Percentiles rank a stretch among this genome's conserved stretches.
Conservation (phyloP, 2,329 filamentous ascomycete genomes). For the Sarocladiaceae sp. region DNA sequence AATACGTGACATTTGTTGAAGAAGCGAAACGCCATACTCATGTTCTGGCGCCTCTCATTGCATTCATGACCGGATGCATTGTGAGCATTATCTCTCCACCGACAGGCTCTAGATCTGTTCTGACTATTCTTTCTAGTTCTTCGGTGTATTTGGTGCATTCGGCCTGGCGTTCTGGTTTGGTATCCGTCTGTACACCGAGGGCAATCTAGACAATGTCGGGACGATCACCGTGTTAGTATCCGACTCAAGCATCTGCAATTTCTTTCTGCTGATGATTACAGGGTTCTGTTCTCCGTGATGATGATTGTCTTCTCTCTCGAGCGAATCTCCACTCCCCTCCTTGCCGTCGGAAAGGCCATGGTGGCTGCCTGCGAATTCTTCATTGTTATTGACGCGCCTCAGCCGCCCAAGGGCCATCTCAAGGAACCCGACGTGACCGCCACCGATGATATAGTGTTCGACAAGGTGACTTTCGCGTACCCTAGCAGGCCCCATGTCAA, state of each 20-base stretch:
- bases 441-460: constrained; percentile 39
- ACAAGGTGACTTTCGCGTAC: constrained; percentile 66
- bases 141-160: constrained; percentile 46
- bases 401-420: constrained; percentile 27
- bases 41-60: constrained; percentile 42
- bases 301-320: constrained; percentile 51
- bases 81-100: constrained; percentile 17
- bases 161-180: constrained; percentile 59
- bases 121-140: constrained; percentile 37
- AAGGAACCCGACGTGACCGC: constrained; percentile 31
- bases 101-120: background rate
- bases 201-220: constrained; percentile 40
- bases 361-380: constrained; percentile 54
- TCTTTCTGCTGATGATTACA: constrained; percentile 12
- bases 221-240: constrained; percentile 47
- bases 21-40: constrained; percentile 45
- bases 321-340: constrained; percentile 49
- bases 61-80: constrained; percentile 46
- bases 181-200: constrained; percentile 41
- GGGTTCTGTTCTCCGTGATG: constrained; percentile 52
- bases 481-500: constrained; percentile 59
- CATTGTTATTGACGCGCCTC: constrained; percentile 44
- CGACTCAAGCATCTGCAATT: too few relatives aligned
- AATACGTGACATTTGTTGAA: constrained; percentile 49
- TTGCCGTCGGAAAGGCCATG: constrained; percentile 52